Conservation (phyloP, 2,329 filamentous ascomycete genomes). For the Penicillium glabrum region DNA sequence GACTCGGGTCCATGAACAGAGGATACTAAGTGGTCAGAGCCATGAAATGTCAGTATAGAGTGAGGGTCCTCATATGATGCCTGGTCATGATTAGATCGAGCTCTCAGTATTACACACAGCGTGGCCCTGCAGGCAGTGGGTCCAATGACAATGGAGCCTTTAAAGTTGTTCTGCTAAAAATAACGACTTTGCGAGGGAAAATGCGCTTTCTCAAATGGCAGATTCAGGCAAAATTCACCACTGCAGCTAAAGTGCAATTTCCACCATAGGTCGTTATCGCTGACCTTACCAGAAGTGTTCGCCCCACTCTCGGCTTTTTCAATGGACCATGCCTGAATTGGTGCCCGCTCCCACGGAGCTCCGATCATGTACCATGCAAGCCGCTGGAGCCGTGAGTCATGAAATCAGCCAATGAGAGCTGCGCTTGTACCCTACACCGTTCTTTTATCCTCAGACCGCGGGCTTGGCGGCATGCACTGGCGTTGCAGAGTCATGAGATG, state of each 20-base stretch:
- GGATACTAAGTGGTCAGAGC: too few species aligned
- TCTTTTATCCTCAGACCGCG: conserved; percentile 2
- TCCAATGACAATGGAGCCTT: background rate
- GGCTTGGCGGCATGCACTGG: background rate
- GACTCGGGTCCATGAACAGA: too few species aligned
- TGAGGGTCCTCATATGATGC: background rate
- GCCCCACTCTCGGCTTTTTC: background rate
- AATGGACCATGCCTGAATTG: background rate
- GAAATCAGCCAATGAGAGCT: background rate
- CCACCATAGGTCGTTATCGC: background rate
- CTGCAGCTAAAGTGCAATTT: background rate
- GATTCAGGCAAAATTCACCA: background rate
- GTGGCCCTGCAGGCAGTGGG: background rate
- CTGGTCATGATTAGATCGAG: background rate
- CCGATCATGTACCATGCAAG: conserved; percentile 1
- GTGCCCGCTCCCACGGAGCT: conserved; percentile 1
- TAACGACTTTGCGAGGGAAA: too few species aligned
- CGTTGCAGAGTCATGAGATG: background rate
- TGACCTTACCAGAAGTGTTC: background rate
- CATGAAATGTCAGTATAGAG: background rate
- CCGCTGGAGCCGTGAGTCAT: conserved; percentile 10
- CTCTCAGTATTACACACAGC: background rate
- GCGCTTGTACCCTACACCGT: conserved; percentile 7
- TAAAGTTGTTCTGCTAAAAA: background rate
- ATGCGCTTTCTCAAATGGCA: too few species aligned